phyloP scores from a whole-genome alignment of 805 yeast species.

The Barnettozyma pratensis region DNA sequence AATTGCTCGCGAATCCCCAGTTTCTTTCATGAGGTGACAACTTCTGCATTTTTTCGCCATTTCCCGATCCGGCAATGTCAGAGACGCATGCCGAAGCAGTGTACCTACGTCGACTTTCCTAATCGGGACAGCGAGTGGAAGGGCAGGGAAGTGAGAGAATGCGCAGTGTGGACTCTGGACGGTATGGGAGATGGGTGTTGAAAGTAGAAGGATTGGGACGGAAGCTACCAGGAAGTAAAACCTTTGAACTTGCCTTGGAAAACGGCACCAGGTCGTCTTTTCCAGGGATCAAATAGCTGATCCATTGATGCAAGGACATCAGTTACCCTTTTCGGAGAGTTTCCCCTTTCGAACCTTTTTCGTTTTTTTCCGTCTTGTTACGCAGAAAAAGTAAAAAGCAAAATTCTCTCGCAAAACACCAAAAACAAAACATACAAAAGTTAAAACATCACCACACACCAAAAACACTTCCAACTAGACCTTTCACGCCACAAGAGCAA shows the following conservation, averaged over 20 bases:
- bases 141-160: too few species aligned
- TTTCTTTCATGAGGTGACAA: background rate
- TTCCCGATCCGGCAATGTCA: background rate
- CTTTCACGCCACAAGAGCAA: background rate
- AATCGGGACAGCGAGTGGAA: background rate
- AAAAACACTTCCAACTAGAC: background rate
- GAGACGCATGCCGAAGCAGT: background rate
- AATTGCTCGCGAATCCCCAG: too few species aligned
- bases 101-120: background rate
- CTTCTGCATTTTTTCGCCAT: background rate
- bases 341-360: too few species aligned
- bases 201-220: too few species aligned
- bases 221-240: too few species aligned
- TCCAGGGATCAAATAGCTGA: too few species aligned
- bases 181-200: too few species aligned
- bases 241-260: too few species aligned
- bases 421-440: background rate
- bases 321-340: too few species aligned
- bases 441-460: background rate
- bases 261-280: too few species aligned
- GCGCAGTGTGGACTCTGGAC: too few species aligned
- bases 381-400: background rate
- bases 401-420: constrained; percentile 1
- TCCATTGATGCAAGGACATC: too few species aligned
- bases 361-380: background rate